Conservation (phyloP, 345 rosid species). For the Brassica rapa region DNA sequence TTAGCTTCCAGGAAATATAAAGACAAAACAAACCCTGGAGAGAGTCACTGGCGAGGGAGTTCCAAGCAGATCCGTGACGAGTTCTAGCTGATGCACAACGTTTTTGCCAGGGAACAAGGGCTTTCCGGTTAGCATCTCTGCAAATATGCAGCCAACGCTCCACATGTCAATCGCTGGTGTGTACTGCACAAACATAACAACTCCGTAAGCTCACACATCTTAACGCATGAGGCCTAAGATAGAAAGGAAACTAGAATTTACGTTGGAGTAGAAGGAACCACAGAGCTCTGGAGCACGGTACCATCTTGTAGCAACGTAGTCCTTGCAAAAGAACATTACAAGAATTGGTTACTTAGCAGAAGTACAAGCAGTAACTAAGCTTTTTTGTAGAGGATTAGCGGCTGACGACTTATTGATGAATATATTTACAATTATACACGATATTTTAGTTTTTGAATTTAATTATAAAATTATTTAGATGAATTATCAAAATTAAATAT, state of each 20-base stretch:
- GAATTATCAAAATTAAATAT: no score
- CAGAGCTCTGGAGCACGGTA: constrained; percentile 99
- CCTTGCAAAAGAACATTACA: constrained; percentile 56
- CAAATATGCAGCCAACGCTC: constrained; percentile 99
- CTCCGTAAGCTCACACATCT: constrained; percentile 18
- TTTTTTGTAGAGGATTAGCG: no score
- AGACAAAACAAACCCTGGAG: constrained; percentile 70
- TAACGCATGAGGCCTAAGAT: background rate
- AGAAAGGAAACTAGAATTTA: constrained; percentile 30
- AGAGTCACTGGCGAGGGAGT: constrained; percentile 74
- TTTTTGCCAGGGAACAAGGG: constrained; percentile 97
- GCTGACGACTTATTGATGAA: no score
- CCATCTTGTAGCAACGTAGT: constrained; percentile 99
- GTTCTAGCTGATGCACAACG: constrained; percentile 86
- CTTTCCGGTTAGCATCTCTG: constrained; percentile 85
- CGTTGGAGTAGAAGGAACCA: constrained; percentile 93
- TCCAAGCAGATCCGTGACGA: constrained; percentile 96
- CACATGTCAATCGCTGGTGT: constrained; percentile 98
- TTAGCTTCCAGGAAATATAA: constrained; percentile 30
- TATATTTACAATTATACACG: no score
- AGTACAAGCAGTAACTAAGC: background rate
- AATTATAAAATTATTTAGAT: no score
- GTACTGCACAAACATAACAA: constrained; percentile 60
- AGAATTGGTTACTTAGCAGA: constrained; percentile 26
- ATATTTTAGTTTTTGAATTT: no score